Conservation (phyloP, 192 early-diverging fungal genomes). For the Gonapodya prolifera region DNA sequence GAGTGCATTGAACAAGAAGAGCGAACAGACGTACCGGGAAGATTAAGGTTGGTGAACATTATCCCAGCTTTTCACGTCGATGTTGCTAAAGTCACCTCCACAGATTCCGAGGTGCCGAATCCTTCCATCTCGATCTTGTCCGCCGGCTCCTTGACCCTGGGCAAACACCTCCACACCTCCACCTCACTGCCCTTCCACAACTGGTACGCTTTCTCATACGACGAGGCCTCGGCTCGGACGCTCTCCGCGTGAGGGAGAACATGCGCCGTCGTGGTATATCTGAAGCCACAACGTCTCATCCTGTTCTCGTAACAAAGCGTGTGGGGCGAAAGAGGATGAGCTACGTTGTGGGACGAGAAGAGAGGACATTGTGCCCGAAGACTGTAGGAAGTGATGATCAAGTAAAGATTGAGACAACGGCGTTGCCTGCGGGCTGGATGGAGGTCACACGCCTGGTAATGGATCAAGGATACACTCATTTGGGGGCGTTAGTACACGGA, state of each 20-base stretch:
- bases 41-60: not conserved
- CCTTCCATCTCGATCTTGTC: not conserved
- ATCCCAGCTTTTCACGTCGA: not conserved
- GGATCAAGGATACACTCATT: not conserved
- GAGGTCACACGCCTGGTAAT: not conserved
- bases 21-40: not conserved
- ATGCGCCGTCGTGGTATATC: not conserved
- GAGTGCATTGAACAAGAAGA: not conserved
- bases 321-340: not conserved
- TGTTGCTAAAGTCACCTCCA: too few relatives aligned
- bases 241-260: not conserved
- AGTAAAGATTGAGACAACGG: not conserved
- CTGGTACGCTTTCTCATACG: not conserved
- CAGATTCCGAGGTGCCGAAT: not conserved
- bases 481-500: not conserved
- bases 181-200: not conserved
- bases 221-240: not conserved
- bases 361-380: not conserved
- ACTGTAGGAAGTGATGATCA: not conserved
- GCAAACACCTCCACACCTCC: not conserved
- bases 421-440: not conserved
- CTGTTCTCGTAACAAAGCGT: not conserved
- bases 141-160: not conserved
- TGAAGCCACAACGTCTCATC: not conserved
- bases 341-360: not conserved